Evolutionary conservation across 305 asterid species (phyloP).

Genomic region (Fraxinus nigra): DNA sequence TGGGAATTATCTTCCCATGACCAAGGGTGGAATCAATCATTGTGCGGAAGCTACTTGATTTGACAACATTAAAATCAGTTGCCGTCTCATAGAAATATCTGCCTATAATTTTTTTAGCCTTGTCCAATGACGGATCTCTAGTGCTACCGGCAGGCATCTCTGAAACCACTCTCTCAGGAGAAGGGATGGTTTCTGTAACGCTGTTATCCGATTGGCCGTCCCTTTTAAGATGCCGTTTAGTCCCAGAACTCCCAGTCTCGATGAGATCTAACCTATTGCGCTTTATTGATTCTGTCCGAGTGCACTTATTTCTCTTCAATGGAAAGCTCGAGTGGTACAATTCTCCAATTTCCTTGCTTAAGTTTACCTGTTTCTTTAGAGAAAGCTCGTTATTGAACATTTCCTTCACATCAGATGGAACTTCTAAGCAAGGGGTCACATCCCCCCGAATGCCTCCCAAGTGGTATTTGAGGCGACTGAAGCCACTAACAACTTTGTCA

Average conservation of each 20-base stretch:
- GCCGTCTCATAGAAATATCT: constrained; percentile 55
- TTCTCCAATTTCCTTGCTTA: constrained; percentile 19
- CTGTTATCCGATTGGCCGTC: constrained; percentile 5
- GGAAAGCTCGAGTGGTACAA: constrained; percentile 23
- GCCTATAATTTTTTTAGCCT: constrained; percentile 38
- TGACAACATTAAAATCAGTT: constrained; percentile 31
- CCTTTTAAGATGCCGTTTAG: not conserved
- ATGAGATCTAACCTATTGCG: not conserved
- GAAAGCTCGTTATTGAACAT: constrained; percentile 23
- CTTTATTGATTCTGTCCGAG: not conserved
- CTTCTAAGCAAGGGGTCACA: constrained; percentile 22
- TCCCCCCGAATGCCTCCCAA: constrained; percentile 31
- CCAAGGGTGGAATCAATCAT: constrained; percentile 32
- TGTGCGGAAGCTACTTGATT: constrained; percentile 37
- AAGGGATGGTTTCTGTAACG: constrained; percentile 9
- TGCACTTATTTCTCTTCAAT: constrained; percentile 26
- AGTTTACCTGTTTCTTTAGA: constrained; percentile 21
- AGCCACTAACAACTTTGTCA: constrained; percentile 27
- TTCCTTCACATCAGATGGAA: constrained; percentile 18
- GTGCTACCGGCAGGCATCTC: not conserved
- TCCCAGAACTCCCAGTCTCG: constrained; percentile 9
- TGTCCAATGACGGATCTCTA: constrained; percentile 20
- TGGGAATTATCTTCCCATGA: constrained; percentile 36
- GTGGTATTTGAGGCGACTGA: constrained; percentile 22
- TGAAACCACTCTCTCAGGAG: not conserved